phyloP scores from a whole-genome alignment of 257 asterid species.

The Linaria vulgaris region DNA sequence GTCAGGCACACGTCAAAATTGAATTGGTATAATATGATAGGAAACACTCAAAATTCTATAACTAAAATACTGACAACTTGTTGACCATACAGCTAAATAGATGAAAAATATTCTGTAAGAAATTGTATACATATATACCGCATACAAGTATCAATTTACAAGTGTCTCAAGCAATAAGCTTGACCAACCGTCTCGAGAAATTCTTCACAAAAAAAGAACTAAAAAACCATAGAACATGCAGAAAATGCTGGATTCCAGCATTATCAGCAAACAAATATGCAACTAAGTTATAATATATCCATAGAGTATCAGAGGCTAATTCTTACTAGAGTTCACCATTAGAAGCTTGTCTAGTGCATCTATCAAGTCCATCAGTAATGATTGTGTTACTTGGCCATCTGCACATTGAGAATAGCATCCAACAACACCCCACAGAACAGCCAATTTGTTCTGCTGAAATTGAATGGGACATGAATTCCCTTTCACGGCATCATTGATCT shows the following conservation, averaged over 20 bases:
- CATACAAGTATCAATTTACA: neutral
- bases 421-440: constrained; percentile 78
- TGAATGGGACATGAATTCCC: constrained; percentile 33
- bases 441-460: constrained; percentile 49
- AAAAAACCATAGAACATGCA: neutral
- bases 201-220: neutral
- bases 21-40: constrained; percentile 16
- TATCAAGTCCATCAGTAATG: constrained; percentile 61
- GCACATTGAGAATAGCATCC: constrained; percentile 59
- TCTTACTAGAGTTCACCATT: constrained; percentile 57
- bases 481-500: constrained; percentile 37
- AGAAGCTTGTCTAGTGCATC: constrained; percentile 65
- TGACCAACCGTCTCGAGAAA: constrained; percentile 1
- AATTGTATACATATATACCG: neutral
- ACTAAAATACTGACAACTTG: neutral
- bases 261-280: neutral
- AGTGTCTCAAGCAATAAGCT: neutral
- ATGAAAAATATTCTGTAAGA: neutral
- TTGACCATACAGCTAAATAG: neutral
- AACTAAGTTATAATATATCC: constrained; percentile 13
- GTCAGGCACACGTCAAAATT: constrained; percentile 6
- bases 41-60: constrained; percentile 1
- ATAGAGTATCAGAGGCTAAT: constrained; percentile 21
- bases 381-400: constrained; percentile 41
- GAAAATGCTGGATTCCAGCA: constrained; percentile 18